Evolutionary conservation across 2,329 filamentous ascomycete species (phyloP).

Genomic region (Ceratocystis destructans): DNA sequence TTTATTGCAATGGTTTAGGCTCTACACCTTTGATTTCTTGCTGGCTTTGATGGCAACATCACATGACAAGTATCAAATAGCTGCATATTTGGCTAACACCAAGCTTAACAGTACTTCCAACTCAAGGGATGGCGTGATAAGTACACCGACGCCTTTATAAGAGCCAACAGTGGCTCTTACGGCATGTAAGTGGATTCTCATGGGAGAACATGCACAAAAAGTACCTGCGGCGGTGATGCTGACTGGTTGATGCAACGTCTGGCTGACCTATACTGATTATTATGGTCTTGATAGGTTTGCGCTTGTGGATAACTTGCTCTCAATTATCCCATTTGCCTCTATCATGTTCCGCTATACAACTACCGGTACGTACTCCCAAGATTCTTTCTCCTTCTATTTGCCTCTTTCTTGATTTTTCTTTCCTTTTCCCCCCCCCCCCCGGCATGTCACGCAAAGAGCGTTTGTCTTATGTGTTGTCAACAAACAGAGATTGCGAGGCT

Average conservation of each 20-base stretch:
- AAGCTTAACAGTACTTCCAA: conserved; percentile 64
- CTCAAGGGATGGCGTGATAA: conserved; percentile 65
- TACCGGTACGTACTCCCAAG: conserved; percentile 37
- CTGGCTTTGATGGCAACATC: background rate
- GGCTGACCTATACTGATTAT: background rate
- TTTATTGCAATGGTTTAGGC: background rate
- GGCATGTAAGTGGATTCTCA: conserved; percentile 48
- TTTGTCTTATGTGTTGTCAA: conserved; percentile 17
- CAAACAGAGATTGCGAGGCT: conserved; percentile 20
- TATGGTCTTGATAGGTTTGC: conserved; percentile 45
- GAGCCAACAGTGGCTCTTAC: conserved; percentile 60
- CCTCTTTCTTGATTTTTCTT: background rate
- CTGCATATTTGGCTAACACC: conserved; percentile 22
- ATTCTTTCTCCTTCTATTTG: background rate
- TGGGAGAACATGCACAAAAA: background rate
- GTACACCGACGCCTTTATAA: conserved; percentile 54
- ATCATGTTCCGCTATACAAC: conserved; percentile 86
- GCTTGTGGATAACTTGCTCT: conserved; percentile 60
- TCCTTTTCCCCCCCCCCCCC: background rate
- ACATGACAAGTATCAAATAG: background rate
- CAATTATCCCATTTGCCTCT: conserved; percentile 70
- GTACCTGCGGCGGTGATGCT: background rate
- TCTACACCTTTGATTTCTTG: background rate
- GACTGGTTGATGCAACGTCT: background rate
- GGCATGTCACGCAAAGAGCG: background rate